Evolutionary conservation across 2,329 filamentous ascomycete species (phyloP).

Genomic region (Ophiostoma piceae): DNA sequence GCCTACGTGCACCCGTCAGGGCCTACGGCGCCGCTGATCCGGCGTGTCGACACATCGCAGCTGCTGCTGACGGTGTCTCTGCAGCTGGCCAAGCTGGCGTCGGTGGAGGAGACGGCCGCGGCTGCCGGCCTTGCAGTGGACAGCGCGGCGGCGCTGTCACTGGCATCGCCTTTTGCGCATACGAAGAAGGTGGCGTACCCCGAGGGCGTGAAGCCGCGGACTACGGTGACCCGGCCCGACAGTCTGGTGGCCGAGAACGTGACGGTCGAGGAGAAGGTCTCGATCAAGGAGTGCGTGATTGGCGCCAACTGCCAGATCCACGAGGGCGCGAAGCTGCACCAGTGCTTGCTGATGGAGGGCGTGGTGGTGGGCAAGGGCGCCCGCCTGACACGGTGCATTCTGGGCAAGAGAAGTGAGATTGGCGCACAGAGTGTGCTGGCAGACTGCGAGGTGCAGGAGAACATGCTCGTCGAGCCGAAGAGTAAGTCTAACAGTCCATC

Average conservation of each 20-base stretch:
- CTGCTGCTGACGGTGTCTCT: constrained; percentile 78
- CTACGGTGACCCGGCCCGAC: constrained; percentile 76
- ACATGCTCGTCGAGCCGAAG: constrained; percentile 74
- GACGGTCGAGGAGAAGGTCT: constrained; percentile 77
- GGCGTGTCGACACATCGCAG: constrained; percentile 81
- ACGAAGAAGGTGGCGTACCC: constrained; percentile 75
- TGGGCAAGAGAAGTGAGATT: constrained; percentile 74
- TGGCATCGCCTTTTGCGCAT: constrained; percentile 70
- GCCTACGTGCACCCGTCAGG: constrained; percentile 71
- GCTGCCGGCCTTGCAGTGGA: constrained; percentile 69
- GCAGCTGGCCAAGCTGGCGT: constrained; percentile 77
- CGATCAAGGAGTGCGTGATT: constrained; percentile 89
- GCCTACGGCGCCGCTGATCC: constrained; percentile 59
- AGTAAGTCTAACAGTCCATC: constrained; percentile 45
- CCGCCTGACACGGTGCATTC: constrained; percentile 79
- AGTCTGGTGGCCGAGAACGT: constrained; percentile 84
- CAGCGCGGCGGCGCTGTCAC: constrained; percentile 56
- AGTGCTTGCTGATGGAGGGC: constrained; percentile 89
- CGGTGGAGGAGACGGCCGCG: constrained; percentile 53
- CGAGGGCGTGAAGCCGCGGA: constrained; percentile 71
- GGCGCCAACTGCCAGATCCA: constrained; percentile 83
- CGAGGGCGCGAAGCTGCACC: constrained; percentile 76
- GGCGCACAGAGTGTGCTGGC: constrained; percentile 77
- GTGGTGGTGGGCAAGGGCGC: constrained; percentile 78
- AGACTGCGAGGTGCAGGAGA: constrained; percentile 90